Evolutionary conservation across 2,329 filamentous ascomycete species (phyloP).

Genomic region (Fusarium sacchari): DNA sequence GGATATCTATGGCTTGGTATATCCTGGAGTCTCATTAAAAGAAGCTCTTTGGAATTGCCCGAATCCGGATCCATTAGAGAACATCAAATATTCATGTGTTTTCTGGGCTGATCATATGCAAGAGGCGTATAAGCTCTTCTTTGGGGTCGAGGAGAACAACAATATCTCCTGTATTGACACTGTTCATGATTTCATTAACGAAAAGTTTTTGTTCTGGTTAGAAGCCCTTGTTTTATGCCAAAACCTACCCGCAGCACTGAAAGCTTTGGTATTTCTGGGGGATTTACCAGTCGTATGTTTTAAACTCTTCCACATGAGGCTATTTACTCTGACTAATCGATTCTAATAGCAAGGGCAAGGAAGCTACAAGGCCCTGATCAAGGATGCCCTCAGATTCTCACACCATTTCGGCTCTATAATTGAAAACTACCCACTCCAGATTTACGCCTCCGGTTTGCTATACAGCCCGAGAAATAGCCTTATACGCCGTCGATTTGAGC

Average conservation of each 20-base stretch:
- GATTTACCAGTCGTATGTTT: neutral
- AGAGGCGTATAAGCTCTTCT: neutral
- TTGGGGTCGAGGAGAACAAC: fast-evolving
- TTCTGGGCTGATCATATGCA: neutral
- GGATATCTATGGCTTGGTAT: neutral
- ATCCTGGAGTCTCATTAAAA: neutral
- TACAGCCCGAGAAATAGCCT: no score
- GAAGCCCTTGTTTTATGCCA: neutral
- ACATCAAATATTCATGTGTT: fast-evolving
- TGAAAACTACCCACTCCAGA: no score
- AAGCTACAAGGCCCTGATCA: no score
- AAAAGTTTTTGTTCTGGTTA: neutral
- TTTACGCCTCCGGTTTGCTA: no score
- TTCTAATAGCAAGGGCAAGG: no score
- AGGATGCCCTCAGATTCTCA: no score
- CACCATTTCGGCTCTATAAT: no score
- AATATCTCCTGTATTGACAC: fast-evolving
- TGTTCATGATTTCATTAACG: fast-evolving
- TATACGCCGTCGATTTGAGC: no score
- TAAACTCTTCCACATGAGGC: no score
- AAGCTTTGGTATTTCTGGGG: neutral
- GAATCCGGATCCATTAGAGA: fast-evolving
- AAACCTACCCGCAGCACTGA: neutral
- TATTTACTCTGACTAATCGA: no score
- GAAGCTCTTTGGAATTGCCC: neutral